Evolutionary conservation across 345 rosid genomes (phyloP).

Genomic region (Acer campestre): DNA sequence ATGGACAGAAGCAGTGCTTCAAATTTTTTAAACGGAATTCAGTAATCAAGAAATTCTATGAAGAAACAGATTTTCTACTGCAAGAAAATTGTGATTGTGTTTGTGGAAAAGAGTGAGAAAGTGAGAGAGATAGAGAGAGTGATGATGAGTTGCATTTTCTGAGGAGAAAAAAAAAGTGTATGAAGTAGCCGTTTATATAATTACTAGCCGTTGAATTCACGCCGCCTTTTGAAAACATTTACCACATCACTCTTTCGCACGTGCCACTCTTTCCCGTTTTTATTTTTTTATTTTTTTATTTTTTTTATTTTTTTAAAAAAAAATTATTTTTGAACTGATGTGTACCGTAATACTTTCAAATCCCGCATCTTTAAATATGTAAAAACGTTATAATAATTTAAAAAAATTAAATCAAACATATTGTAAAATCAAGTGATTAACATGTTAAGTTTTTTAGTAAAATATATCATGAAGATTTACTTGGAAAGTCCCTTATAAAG

Average conservation of each 20-base stretch:
- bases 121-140: slow-evolving; percentile 1
- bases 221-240: not conserved
- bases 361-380: too few species aligned
- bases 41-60: not conserved
- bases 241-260: not conserved
- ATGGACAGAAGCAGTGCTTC: not conserved
- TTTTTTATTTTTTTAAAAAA: not conserved
- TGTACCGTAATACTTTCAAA: too few species aligned
- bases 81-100: not conserved
- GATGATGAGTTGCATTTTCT: slow-evolving; percentile 9
- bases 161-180: not conserved
- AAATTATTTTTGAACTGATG: too few species aligned
- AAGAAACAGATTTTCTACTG: slow-evolving; percentile 4
- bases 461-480: too few species aligned
- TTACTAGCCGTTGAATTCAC: slow-evolving; percentile 16
- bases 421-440: not conserved
- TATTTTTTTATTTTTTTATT: not conserved
- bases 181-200: slow-evolving; percentile 24
- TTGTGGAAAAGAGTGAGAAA: not conserved
- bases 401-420: not conserved
- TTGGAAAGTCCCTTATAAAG: too few species aligned
- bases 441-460: not conserved
- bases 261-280: not conserved
- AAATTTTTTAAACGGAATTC: not conserved
- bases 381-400: too few species aligned